phyloP scores from a whole-genome alignment of 768 basidiomycete species.

The Boletales sp. region DNA sequence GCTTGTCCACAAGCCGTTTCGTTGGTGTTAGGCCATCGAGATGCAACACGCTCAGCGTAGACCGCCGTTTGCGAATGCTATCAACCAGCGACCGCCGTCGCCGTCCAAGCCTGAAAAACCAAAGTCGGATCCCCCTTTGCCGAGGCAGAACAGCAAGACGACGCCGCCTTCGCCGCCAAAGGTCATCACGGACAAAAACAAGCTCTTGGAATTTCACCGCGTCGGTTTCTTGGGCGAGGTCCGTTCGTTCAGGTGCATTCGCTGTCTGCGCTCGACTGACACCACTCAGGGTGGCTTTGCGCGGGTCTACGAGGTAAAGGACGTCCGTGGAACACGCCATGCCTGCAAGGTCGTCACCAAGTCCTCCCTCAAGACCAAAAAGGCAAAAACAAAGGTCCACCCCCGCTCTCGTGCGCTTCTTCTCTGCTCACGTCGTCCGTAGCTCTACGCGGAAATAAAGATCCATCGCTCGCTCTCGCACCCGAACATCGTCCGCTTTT shows the following conservation, averaged over 20 bases:
- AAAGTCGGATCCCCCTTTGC: slow-evolving; percentile 60
- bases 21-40: slow-evolving; percentile 48
- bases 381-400: slow-evolving; percentile 91
- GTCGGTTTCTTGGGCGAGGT: slow-evolving; percentile 91
- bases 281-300: slow-evolving; percentile 80
- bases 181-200: slow-evolving; percentile 64
- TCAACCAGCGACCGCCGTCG: slow-evolving; percentile 32
- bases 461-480: slow-evolving; percentile 89
- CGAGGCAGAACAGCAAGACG: slow-evolving; percentile 79
- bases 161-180: slow-evolving; percentile 78
- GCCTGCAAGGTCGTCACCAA: slow-evolving; percentile 98
- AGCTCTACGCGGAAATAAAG: slow-evolving; percentile 99
- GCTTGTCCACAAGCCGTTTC: slow-evolving; percentile 19
- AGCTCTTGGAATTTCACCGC: slow-evolving; percentile 56
- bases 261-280: background rate
- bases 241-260: background rate
- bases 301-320: slow-evolving; percentile 92
- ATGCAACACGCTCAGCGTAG: slow-evolving; percentile 34
- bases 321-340: slow-evolving; percentile 54
- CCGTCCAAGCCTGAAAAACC: slow-evolving; percentile 39
- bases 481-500: slow-evolving; percentile 89
- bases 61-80: slow-evolving; percentile 42
- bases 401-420: background rate
- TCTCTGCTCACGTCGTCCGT: slow-evolving; percentile 2
- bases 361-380: slow-evolving; percentile 87